These are phyloP conservation scores for Lentinula detonsa DNA, from an alignment of 768 basidiomycete genomes.

Conservation along the genomic window DNA sequence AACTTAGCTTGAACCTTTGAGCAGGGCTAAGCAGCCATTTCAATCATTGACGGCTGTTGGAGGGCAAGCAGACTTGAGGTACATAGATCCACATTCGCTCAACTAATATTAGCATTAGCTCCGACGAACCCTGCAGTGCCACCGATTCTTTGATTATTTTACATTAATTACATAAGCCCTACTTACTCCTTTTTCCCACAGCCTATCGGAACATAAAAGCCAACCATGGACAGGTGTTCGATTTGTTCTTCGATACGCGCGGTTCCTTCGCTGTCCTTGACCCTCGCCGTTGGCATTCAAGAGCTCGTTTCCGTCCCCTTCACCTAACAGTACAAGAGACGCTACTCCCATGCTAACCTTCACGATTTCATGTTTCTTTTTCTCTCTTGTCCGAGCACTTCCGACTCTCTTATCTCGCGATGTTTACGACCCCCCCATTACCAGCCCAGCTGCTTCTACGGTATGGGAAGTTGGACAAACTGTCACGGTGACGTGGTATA, in stretches of 20 bases:
- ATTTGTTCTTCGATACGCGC: background rate
- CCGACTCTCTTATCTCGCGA: constrained; percentile 26
- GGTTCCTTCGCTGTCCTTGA: constrained; percentile 5
- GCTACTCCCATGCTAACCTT: constrained; percentile 13
- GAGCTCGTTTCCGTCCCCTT: background rate
- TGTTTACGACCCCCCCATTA: constrained; percentile 43
- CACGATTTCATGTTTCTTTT: constrained; percentile 12
- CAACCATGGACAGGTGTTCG: constrained; percentile 11
- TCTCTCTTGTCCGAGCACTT: constrained; percentile 15
- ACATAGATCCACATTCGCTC: too few relatives aligned
- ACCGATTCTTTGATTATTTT: background rate
- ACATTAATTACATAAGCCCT: background rate
- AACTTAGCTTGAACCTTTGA: too few relatives aligned
- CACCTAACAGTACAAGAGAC: background rate
- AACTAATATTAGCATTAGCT: too few relatives aligned
- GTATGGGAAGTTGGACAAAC: constrained; percentile 39
- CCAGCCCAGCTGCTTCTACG: constrained; percentile 31
- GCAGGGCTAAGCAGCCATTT: too few relatives aligned
- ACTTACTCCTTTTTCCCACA: background rate
- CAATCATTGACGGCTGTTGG: too few relatives aligned
- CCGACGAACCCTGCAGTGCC: background rate
- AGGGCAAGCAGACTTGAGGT: too few relatives aligned
- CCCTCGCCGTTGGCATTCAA: background rate
- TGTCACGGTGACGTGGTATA: constrained; percentile 48
- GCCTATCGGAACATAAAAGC: background rate